These are phyloP conservation scores for Erodium maritimum DNA, from an alignment of 345 rosid genomes.

Conservation along the genomic window DNA sequence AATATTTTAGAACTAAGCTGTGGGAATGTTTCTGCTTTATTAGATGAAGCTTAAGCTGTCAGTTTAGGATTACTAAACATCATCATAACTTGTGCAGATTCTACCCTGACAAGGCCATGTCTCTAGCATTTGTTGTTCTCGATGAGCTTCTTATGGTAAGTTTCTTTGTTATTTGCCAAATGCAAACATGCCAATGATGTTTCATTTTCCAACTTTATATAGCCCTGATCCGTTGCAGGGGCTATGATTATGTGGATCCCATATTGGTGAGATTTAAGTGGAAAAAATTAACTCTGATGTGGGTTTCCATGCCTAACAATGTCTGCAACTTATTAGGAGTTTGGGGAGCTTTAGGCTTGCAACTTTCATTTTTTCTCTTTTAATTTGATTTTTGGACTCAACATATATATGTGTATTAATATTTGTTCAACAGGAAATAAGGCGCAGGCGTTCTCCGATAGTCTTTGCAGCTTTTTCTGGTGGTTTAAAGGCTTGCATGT, in stretches of 20 bases:
- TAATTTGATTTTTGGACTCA: background rate
- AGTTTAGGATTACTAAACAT: background rate
- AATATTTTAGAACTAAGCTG: background rate
- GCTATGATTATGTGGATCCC: background rate
- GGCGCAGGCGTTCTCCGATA: slow-evolving; percentile 61
- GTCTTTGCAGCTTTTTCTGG: slow-evolving; percentile 78
- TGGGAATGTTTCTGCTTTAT: background rate
- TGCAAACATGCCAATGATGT: background rate
- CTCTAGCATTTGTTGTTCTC: slow-evolving; percentile 57
- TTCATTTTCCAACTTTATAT: slow-evolving; percentile 1
- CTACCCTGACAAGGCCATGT: slow-evolving; percentile 61
- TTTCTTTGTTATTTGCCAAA: background rate
- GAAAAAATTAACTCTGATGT: background rate
- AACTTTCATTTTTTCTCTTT: background rate
- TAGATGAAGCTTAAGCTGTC: background rate
- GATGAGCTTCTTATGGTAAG: slow-evolving; percentile 66
- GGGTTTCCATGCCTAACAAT: background rate
- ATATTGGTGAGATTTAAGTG: background rate
- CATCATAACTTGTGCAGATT: slow-evolving; percentile 41
- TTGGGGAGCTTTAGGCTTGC: slow-evolving; percentile 18
- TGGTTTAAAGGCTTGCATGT: slow-evolving; percentile 83
- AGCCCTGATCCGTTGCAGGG: background rate
- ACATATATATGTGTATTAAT: background rate
- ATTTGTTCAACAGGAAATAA: slow-evolving; percentile 12
- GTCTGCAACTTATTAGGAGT: slow-evolving; percentile 26